Evolutionary conservation across 2,329 filamentous ascomycete species (phyloP).

Genomic region (Stagonosporopsis rhizophila): DNA sequence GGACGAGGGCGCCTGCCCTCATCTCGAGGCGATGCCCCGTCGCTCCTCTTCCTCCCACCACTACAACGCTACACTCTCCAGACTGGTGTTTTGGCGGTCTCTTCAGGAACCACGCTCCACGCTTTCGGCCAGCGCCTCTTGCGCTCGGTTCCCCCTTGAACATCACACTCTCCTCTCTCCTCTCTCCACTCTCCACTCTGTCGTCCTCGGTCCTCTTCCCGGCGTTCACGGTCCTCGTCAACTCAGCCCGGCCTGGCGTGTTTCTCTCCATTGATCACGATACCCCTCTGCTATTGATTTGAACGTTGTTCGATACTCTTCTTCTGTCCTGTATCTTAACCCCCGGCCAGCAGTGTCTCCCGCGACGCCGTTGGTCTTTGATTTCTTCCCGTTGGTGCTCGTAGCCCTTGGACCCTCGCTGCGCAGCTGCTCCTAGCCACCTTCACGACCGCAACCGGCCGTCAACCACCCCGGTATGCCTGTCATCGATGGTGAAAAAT

Average conservation of each 20-base stretch:
- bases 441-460: constrained; percentile 47
- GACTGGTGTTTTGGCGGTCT: constrained; percentile 48
- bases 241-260: constrained; percentile 29
- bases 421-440: constrained; percentile 34
- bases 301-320: constrained; percentile 23
- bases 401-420: constrained; percentile 21
- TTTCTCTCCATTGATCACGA: constrained; percentile 42
- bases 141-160: constrained; percentile 48
- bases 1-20: constrained; percentile 34
- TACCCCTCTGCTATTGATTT: constrained; percentile 45
- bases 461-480: constrained; percentile 44
- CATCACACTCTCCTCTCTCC: constrained; percentile 30
- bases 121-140: constrained; percentile 53
- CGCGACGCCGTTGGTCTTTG: constrained; percentile 26
- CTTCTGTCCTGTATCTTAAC: constrained; percentile 33
- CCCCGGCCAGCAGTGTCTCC: constrained; percentile 20
- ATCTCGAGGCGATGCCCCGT: constrained; percentile 30
- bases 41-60: constrained; percentile 35
- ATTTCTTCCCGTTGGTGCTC: constrained; percentile 20
- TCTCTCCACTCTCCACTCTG: constrained; percentile 32
- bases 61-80: constrained; percentile 33
- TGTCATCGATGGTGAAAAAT: constrained; percentile 85
- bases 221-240: constrained; percentile 49
- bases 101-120: constrained; percentile 41
- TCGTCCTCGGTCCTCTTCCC: constrained; percentile 41